Evolutionary conservation across 2,329 filamentous ascomycete species (phyloP).

Genomic region (Fusarium sp.): DNA sequence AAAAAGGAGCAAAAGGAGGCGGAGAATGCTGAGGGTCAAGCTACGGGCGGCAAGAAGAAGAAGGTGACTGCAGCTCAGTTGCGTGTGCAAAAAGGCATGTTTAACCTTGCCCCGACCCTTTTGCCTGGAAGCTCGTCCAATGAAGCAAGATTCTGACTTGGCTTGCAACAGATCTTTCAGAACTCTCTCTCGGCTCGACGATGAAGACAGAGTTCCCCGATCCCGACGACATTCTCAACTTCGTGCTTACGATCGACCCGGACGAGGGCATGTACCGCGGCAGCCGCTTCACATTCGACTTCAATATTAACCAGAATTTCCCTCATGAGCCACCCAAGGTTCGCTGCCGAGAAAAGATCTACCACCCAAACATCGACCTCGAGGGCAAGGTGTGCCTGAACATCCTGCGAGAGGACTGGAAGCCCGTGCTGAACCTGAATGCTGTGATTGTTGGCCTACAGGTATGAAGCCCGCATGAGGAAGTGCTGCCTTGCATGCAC

Average conservation of each 20-base stretch:
- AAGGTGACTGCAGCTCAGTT: conserved; percentile 97
- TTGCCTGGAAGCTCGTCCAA: not conserved
- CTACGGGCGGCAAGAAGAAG: conserved; percentile 88
- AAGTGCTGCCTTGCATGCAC: not conserved
- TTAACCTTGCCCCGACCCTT: not conserved
- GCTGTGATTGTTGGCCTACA: conserved; percentile 95
- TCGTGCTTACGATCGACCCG: conserved; percentile 83
- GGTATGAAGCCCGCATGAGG: conserved; percentile 59
- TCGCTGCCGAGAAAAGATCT: conserved; percentile 97
- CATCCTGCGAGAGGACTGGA: conserved; percentile 98
- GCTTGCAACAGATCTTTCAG: conserved; percentile 75
- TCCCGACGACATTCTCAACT: conserved; percentile 88
- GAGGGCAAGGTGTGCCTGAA: conserved; percentile 99
- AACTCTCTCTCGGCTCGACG: conserved; percentile 81
- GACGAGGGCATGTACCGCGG: conserved; percentile 91
- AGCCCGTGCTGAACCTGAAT: conserved; percentile 96
- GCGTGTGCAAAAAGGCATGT: conserved; percentile 90
- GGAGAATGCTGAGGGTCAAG: conserved; percentile 81
- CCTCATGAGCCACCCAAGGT: conserved; percentile 98
- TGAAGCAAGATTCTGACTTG: conserved; percentile 20
- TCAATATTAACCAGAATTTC: conserved; percentile 93
- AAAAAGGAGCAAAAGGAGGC: conserved; percentile 98
- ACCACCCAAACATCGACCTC: conserved; percentile 98
- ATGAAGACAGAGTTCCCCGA: conserved; percentile 87
- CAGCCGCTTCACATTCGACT: conserved; percentile 89